Base-by-base conservation (phyloP, 1,284 basidiomycete genomes). In the Inonotus obliquus region DNA sequence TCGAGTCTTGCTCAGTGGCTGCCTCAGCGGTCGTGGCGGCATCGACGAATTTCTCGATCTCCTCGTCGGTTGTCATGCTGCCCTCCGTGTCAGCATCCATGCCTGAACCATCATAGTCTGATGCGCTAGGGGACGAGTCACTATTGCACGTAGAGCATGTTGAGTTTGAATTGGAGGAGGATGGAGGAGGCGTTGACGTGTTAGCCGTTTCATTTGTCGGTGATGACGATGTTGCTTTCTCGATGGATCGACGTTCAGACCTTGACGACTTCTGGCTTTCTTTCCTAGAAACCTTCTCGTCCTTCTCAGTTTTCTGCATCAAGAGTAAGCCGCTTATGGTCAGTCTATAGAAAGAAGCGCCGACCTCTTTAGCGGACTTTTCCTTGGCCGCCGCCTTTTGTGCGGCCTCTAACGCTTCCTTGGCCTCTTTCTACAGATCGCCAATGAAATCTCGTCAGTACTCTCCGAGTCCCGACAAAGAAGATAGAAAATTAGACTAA, bases 1-100 rank as follows among this genome's bases (percentile, higher is more conserved):
- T 86, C 69, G 81, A 81, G 27, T 29, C 49, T 47, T 67, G 77
- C 57, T 65, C 65, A 29, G 74, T 75, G 32, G 61, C 57, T 11
- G 65, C 59, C 54, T 64, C 62, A 21, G 73, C 72, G 23, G 69
- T 66, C 17, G 64, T 65, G 41, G 66, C 62, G 44, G 68, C 63
- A 48, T 67, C 70, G 53, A 71, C 72, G 56, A 72, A 70, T 64
- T 79, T 81, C 38, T 81, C 79, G 21, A 74, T 71, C 66, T 86
- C 86, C 65, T 87, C 86, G 66, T 90, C 88, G 53, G 88, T 88
- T 4, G 87, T 85, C 65, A 86, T 75, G 67, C 85, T 89, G 68
- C 86, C 86, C 71, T 89, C 88, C 27, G 82, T 82, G 67, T 90
- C 88, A 10, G 84, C 87, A 60, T 89, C 87, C 59, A 79, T 72